phyloP scores from a whole-genome alignment of 1,284 basidiomycete species.

The Ceratobasidium sp. region DNA sequence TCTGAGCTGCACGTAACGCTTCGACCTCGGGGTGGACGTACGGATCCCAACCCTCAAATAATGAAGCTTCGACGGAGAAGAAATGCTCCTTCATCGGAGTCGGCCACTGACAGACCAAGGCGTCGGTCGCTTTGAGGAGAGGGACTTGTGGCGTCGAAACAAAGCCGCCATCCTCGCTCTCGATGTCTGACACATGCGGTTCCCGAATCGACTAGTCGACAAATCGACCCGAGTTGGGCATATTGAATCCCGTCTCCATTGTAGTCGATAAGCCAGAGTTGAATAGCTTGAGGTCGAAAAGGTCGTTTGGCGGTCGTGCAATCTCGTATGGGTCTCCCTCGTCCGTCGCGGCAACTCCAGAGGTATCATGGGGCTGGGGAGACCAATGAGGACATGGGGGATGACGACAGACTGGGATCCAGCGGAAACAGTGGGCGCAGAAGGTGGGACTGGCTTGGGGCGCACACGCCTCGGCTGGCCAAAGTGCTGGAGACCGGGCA shows the following conservation, averaged over 20 bases:
- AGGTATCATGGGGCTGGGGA: too few species aligned
- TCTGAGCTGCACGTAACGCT: conserved; percentile 65
- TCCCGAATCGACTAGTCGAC: conserved; percentile 19
- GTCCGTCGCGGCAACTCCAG: conserved; percentile 62
- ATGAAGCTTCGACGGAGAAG: conserved; percentile 72
- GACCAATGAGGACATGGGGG: background rate
- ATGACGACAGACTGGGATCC: background rate
- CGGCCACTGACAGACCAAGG: conserved; percentile 87
- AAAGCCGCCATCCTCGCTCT: background rate
- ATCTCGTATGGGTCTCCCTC: conserved; percentile 14
- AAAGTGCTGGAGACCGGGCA: too few species aligned
- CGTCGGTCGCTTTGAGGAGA: conserved; percentile 63
- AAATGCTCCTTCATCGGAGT: conserved; percentile 78
- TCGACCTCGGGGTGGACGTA: conserved; percentile 82
- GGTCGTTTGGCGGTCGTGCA: conserved; percentile 67
- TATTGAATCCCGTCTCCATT: conserved; percentile 42
- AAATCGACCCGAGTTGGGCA: background rate
- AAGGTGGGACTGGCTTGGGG: too few species aligned
- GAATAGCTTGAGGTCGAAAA: conserved; percentile 67
- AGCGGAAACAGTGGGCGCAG: background rate
- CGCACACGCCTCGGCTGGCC: too few species aligned
- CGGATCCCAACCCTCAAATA: conserved; percentile 70
- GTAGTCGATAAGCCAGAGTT: conserved; percentile 53
- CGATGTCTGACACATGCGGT: conserved; percentile 2
- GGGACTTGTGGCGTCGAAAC: background rate